Percentiles rank a stretch among this genome's conserved stretches.
Conservation (phyloP, 257 asterid genomes). For the Cynanchum wilfordii region DNA sequence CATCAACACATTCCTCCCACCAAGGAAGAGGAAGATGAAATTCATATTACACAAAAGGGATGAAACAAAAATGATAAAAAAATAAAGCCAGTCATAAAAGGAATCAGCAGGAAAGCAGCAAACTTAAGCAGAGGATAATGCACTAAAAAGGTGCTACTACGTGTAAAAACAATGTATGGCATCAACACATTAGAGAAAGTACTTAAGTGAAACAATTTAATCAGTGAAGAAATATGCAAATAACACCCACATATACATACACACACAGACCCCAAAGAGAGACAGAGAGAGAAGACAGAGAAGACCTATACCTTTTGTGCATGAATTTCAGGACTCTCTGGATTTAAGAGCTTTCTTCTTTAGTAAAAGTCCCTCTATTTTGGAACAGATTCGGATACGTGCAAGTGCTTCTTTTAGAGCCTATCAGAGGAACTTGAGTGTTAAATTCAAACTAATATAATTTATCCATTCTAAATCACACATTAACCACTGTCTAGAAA, state of each 20-base stretch:
- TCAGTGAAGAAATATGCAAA: background rate
- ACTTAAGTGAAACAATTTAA: background rate
- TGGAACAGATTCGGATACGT: slow-evolving; percentile 82
- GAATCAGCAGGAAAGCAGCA: background rate
- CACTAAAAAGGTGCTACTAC: background rate
- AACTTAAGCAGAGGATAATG: background rate
- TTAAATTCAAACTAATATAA: slow-evolving; percentile 22
- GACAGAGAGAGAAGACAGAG: background rate
- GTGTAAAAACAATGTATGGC: background rate
- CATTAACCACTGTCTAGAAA: background rate
- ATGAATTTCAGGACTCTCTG: slow-evolving; percentile 83
- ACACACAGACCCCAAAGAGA: background rate
- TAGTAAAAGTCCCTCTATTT: slow-evolving; percentile 75
- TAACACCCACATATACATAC: too few species aligned
- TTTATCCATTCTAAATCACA: background rate
- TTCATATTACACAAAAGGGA: too few species aligned
- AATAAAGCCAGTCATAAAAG: background rate
- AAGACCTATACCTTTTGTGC: slow-evolving; percentile 63
- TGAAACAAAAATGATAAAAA: too few species aligned
- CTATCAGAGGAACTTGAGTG: slow-evolving; percentile 33
- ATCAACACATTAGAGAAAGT: background rate
- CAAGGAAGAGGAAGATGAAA: too few species aligned
- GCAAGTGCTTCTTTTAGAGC: slow-evolving; percentile 76
- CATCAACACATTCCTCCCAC: too few species aligned
- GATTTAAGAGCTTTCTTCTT: slow-evolving; percentile 64